Conservation (phyloP, 2,329 filamentous ascomycete species). For the Akanthomyces dipterigenus region DNA sequence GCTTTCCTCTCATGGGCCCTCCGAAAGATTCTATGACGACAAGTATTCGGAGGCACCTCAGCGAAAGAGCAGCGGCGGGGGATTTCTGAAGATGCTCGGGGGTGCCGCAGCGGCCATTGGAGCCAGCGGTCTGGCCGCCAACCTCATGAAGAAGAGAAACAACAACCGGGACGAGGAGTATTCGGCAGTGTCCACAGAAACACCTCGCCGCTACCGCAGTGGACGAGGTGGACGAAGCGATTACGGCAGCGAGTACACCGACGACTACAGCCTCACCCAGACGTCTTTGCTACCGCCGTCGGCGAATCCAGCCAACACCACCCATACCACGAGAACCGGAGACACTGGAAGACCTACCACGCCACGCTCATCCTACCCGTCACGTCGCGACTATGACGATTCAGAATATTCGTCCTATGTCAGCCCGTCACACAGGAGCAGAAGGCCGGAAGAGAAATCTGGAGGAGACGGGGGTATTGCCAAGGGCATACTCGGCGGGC, state of each 20-base stretch:
- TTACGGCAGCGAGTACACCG: slow-evolving; percentile 43
- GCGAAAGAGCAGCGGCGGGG: slow-evolving; percentile 39
- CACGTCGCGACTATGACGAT: slow-evolving; percentile 39
- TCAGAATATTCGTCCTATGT: slow-evolving; percentile 56
- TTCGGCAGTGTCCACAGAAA: slow-evolving; percentile 56
- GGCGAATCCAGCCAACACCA: slow-evolving; percentile 34
- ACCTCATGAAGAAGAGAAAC: slow-evolving; percentile 47
- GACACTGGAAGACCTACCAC: slow-evolving; percentile 40
- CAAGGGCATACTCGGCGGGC: slow-evolving; percentile 51
- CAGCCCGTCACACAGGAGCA: slow-evolving; percentile 55
- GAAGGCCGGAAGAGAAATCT: slow-evolving; percentile 38
- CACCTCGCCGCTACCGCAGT: slow-evolving; percentile 43
- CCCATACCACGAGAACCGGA: slow-evolving; percentile 40
- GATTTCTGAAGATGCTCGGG: slow-evolving; percentile 55
- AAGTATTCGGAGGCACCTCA: slow-evolving; percentile 50
- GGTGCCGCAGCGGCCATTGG: slow-evolving; percentile 56
- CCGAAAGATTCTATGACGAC: slow-evolving; percentile 57
- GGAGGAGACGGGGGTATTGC: slow-evolving; percentile 39
- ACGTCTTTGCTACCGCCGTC: slow-evolving; percentile 43
- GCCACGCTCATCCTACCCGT: slow-evolving; percentile 38
- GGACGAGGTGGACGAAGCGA: slow-evolving; percentile 40
- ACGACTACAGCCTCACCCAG: slow-evolving; percentile 22
- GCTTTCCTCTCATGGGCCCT: slow-evolving; percentile 44
- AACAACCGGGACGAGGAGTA: slow-evolving; percentile 52
- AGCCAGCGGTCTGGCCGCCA: slow-evolving; percentile 54